A percentile compares a stretch with the other conserved stretches of the same genome.
phyloP scores from a whole-genome alignment of 257 asterid genomes.

The Plantago major region DNA sequence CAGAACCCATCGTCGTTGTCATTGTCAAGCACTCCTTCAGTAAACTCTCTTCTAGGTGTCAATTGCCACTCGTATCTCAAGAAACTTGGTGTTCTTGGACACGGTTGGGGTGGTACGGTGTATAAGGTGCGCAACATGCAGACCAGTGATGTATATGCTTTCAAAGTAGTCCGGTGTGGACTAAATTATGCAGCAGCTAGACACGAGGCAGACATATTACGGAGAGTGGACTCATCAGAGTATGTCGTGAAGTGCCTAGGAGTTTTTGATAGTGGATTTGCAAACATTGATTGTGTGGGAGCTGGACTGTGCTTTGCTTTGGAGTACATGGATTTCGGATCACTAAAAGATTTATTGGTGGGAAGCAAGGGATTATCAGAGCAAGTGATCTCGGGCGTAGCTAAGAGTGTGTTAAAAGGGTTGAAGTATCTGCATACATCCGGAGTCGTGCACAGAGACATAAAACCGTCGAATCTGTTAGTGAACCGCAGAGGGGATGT shows the following conservation, averaged over 20 bases:
- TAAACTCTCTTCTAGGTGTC: constrained; percentile 18
- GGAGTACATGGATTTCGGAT: constrained; percentile 50
- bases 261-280: constrained; percentile 31
- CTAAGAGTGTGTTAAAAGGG: constrained; percentile 37
- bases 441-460: constrained; percentile 42
- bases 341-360: constrained; percentile 27
- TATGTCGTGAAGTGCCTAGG: constrained; percentile 32
- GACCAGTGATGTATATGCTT: constrained; percentile 32
- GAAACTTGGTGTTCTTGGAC: constrained; percentile 36
- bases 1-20: constrained; percentile 26
- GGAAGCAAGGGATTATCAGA: constrained; percentile 26
- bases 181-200: constrained; percentile 15
- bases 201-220: constrained; percentile 33
- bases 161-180: constrained; percentile 30
- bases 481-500: constrained; percentile 29
- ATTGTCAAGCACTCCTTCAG: constrained; percentile 19
- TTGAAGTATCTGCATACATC: constrained; percentile 33
- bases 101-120: constrained; percentile 44
- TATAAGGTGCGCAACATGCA: constrained; percentile 37
- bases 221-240: constrained; percentile 28
- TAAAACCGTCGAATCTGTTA: constrained; percentile 49
- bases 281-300: constrained; percentile 16
- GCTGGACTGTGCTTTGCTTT: constrained; percentile 30
- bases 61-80: constrained; percentile 31
- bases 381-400: constrained; percentile 24